These are phyloP conservation scores for Calonectria leucothoes DNA, from an alignment of 2,329 filamentous ascomycete species.

Conservation along the genomic window DNA sequence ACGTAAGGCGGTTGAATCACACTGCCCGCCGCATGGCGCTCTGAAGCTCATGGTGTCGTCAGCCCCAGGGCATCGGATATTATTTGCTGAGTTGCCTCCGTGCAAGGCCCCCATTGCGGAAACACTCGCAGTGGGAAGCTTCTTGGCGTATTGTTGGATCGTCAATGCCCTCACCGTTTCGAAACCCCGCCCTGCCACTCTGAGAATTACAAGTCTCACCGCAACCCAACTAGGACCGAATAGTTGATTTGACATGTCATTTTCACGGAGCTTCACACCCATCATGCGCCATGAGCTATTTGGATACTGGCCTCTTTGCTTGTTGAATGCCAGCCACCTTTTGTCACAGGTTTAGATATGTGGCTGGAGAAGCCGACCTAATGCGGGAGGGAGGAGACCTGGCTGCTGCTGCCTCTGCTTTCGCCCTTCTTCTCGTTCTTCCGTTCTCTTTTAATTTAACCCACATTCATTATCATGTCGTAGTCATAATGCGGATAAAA, in stretches of 20 bases:
- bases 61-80: conserved; percentile 1
- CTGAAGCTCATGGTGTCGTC: background rate
- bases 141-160: background rate
- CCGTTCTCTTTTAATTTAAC: background rate
- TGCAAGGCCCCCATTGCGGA: background rate
- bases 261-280: background rate
- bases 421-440: background rate
- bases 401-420: background rate
- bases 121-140: background rate
- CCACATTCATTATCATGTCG: too few species aligned
- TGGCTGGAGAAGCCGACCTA: background rate
- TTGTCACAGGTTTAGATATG: background rate
- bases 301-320: background rate
- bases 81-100: background rate
- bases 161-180: conserved; percentile 6
- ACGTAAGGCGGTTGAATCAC: background rate
- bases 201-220: conserved; percentile 13
- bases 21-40: background rate
- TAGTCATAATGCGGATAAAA: background rate
- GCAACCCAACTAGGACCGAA: background rate
- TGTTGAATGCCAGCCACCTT: background rate
- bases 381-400: background rate
- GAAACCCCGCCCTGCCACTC: conserved; percentile 6
- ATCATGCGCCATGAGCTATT: conserved; percentile 1
- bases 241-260: conserved; percentile 27